Conservation (phyloP, 108 stramenopile genomes). For the Cyclostephanos tholiformis region DNA sequence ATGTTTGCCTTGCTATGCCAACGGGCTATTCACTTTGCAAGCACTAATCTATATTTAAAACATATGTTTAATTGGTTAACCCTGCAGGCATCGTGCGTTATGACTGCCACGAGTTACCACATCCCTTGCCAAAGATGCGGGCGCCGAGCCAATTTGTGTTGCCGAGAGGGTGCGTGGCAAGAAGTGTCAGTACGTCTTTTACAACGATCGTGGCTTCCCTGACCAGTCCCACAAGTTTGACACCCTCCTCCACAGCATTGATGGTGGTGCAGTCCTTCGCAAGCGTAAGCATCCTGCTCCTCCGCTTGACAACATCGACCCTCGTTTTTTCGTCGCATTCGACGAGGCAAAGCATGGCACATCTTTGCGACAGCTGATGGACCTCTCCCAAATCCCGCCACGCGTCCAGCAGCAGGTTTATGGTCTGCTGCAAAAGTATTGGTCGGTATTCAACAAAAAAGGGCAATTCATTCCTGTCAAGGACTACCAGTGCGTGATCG, state of each 20-base stretch:
- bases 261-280: neutral
- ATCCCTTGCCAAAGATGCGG: too few relatives aligned
- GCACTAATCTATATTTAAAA: too few relatives aligned
- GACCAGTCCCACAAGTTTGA: neutral
- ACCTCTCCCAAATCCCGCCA: neutral
- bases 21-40: too few relatives aligned
- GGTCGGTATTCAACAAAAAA: neutral
- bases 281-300: conserved; percentile 1
- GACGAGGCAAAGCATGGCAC: neutral
- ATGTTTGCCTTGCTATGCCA: too few relatives aligned
- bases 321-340: neutral
- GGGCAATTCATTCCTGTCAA: too few relatives aligned
- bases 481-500: too few relatives aligned
- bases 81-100: too few relatives aligned
- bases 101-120: too few relatives aligned
- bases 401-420: neutral
- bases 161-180: too few relatives aligned
- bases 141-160: too few relatives aligned
- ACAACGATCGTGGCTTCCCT: neutral
- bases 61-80: too few relatives aligned
- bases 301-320: neutral
- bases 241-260: neutral
- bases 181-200: neutral
- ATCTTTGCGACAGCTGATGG: neutral
- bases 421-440: neutral